phyloP scores from a whole-genome alignment of 768 basidiomycete genomes.

The Cytidiella melzeri region DNA sequence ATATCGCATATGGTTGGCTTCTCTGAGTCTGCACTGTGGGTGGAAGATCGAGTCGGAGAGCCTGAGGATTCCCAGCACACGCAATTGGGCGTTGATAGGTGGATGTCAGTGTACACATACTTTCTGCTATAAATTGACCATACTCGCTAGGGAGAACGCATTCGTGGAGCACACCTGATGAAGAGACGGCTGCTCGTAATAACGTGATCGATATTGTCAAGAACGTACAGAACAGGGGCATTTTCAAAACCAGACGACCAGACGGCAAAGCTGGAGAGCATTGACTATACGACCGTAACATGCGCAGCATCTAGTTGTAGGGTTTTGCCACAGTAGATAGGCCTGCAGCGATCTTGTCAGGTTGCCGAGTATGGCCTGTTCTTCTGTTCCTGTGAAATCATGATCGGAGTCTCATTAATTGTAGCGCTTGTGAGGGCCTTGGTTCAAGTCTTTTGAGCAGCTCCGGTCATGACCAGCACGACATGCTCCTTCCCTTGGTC shows the following conservation, averaged over 20 bases:
- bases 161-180: constrained; percentile 12
- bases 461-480: background rate
- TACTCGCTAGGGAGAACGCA: constrained; percentile 6
- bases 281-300: constrained; percentile 9
- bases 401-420: no score
- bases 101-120: constrained; percentile 19
- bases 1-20: constrained; percentile 86
- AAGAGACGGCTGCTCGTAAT: constrained; percentile 26
- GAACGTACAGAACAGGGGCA: constrained; percentile 51
- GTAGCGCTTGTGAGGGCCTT: no score
- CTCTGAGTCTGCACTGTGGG: constrained; percentile 64
- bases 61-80: constrained; percentile 86
- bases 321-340: no score
- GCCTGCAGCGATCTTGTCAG: background rate
- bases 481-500: background rate
- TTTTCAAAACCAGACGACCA: constrained; percentile 67
- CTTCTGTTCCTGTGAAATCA: no score
- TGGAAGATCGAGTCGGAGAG: constrained; percentile 86
- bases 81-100: constrained; percentile 93
- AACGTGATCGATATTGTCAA: constrained; percentile 50
- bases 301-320: no score
- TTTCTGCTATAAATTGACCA: background rate
- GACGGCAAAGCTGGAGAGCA: constrained; percentile 57
- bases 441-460: no score
- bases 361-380: background rate